Evolutionary conservation across 306 rosid species (phyloP), one percentile per base, ranked within the genome.

Genomic region (Medicago ruthenica): DNA sequence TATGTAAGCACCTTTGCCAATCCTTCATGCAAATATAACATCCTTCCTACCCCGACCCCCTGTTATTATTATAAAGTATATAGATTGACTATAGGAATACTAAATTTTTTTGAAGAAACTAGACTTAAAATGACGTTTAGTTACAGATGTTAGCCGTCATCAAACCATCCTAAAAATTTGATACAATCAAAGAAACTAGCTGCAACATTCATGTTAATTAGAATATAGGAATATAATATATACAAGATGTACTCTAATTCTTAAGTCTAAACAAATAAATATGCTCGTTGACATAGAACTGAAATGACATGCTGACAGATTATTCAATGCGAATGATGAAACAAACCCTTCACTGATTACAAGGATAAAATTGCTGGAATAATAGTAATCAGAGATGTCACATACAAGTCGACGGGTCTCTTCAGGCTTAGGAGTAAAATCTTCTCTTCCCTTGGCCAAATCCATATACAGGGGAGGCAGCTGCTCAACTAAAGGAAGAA

Each of bases 381-480:
- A 59, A 17, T 78, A 80, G 70, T 76, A 60, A 77, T 53, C 57
- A 60, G 42, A 50, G 65, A 74, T 8, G 77, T 68, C 14, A 80
- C 97, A 66, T 87, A 95, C 98, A 61, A 95, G 88, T 83, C 86
- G 85, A 10, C 86, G 87, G 51, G 98, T 92, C 84, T 95, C 97
- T 79, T 95, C 97, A 5, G 97, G 98, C 83, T 86, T 92, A 70
- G 98, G 98, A 70, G 37, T 81, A 71, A 95, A 92, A 59, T 95
- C 93, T 79, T 92, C 97, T 82, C 91, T 86, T 86, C 97, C 97
- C 62, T 89, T 89, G 58, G 85, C 90, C 77, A 95, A 83, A 66
- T 95, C 97, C 97, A 86, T 89, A 86, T 95, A 95, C 89, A 95
- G 74, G 48, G 97, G 98, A 72, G 96, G 97, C 53, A 95, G 93